Evolutionary conservation across 139 green algal species (phyloP).

Genomic region (Picochlorum sp.): DNA sequence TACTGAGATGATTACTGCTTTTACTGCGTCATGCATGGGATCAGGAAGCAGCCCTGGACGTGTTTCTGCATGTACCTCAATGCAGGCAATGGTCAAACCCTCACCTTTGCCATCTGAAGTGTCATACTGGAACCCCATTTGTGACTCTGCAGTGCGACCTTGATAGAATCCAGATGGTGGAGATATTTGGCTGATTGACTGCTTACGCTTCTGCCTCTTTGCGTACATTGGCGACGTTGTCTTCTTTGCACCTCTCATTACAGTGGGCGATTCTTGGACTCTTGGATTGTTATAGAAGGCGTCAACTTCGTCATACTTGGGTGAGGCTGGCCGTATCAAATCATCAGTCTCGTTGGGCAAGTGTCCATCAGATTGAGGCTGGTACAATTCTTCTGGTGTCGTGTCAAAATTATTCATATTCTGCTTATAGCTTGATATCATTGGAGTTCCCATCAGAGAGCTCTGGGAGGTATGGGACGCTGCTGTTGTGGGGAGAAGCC

Average conservation of each 20-base stretch:
- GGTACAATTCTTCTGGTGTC: neutral
- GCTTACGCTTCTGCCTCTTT: neutral
- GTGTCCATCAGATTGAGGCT: neutral
- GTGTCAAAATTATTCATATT: neutral
- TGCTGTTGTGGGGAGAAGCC: constrained; percentile 26
- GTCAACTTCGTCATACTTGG: constrained; percentile 88
- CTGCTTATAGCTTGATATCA: neutral
- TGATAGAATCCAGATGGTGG: constrained; percentile 16
- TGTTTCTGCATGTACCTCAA: constrained; percentile 75
- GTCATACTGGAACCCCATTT: constrained; percentile 59
- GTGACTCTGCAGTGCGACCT: constrained; percentile 45
- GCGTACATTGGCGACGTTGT: neutral
- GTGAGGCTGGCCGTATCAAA: constrained; percentile 58
- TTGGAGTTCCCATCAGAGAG: neutral
- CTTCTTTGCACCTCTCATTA: neutral
- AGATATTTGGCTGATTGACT: constrained; percentile 30
- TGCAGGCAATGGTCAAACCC: constrained; percentile 56
- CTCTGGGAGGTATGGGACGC: neutral
- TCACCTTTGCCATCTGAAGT: constrained; percentile 50
- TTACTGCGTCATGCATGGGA: constrained; percentile 67
- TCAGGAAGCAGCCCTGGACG: constrained; percentile 71
- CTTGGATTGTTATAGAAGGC: constrained; percentile 53
- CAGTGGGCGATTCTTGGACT: neutral
- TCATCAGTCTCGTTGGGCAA: neutral
- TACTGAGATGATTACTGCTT: constrained; percentile 45